These are phyloP conservation scores for Iris pallida DNA, from an alignment of 116 monocot species.

Conservation along the genomic window DNA sequence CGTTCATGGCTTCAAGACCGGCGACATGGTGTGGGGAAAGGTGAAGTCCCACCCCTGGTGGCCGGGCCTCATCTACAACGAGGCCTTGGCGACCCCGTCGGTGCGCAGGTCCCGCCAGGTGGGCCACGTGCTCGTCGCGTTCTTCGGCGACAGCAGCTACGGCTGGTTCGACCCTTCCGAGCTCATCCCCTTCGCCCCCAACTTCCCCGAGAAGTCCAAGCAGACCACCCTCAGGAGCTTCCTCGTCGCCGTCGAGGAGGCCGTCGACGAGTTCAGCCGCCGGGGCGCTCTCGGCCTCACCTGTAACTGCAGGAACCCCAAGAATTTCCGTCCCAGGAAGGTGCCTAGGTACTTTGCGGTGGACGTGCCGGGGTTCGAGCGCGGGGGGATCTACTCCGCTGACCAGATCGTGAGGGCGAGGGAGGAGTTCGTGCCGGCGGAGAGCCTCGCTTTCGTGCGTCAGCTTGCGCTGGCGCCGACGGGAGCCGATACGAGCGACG, in stretches of 20 bases:
- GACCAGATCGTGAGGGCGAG: conserved; percentile 51
- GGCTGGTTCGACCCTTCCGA: conserved; percentile 90
- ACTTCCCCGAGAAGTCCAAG: conserved; percentile 55
- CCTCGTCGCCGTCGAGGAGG: conserved; percentile 71
- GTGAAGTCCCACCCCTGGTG: conserved; percentile 65
- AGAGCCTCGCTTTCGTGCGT: conserved; percentile 29
- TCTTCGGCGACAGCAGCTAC: conserved; percentile 93
- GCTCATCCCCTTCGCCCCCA: conserved; percentile 60
- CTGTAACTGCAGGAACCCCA: conserved; percentile 48
- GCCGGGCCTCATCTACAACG: conserved; percentile 87
- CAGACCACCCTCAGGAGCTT: conserved; percentile 49
- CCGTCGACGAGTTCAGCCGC: conserved; percentile 54
- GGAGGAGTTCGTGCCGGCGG: conserved; percentile 33
- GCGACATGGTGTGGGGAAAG: no score
- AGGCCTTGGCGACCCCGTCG: conserved; percentile 45
- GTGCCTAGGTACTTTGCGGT: conserved; percentile 45
- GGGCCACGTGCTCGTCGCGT: conserved; percentile 67
- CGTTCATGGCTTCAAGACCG: no score
- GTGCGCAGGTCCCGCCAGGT: conserved; percentile 48
- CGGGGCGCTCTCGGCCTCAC: conserved; percentile 54
- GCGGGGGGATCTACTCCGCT: conserved; percentile 43
- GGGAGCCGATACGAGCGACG: not conserved
- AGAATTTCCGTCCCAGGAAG: conserved; percentile 37
- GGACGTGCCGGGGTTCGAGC: conserved; percentile 61
- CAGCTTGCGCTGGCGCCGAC: conserved; percentile 26